A percentile compares a stretch with the other conserved stretches of the same genome.
Evolutionary conservation across 2,329 filamentous ascomycete genomes (phyloP).

Genomic region (Colletotrichum endophyticum): DNA sequence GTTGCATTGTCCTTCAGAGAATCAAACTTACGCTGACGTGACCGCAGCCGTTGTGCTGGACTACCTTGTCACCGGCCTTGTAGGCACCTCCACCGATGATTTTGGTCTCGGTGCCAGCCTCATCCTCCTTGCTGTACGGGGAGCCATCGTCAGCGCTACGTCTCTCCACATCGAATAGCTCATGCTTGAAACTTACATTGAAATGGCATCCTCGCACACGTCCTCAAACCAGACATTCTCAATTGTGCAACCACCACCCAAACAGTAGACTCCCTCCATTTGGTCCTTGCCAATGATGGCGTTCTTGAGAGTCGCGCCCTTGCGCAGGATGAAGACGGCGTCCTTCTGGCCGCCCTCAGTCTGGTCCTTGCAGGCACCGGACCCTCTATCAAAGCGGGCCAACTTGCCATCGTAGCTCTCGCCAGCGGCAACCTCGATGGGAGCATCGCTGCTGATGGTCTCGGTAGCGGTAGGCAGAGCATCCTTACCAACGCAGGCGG

Average conservation of each 20-base stretch:
- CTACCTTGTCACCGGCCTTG: constrained; percentile 47
- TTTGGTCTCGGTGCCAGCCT: constrained; percentile 11
- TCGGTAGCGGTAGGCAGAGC: constrained; percentile 31
- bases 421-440: constrained; percentile 35
- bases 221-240: constrained; percentile 31
- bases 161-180: background rate
- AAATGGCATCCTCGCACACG: constrained; percentile 30
- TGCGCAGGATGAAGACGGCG: constrained; percentile 45
- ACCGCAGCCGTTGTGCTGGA: constrained; percentile 53
- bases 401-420: constrained; percentile 36
- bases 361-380: constrained; percentile 44
- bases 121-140: constrained; percentile 12
- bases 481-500: constrained; percentile 28
- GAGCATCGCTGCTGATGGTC: constrained; percentile 28
- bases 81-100: constrained; percentile 47
- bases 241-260: constrained; percentile 28
- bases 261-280: constrained; percentile 32
- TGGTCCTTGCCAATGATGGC: constrained; percentile 48
- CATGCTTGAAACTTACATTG: constrained; percentile 13
- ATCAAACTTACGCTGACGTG: constrained; percentile 36
- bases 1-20: background rate
- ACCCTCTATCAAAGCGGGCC: constrained; percentile 43
- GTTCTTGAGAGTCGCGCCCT: constrained; percentile 49
- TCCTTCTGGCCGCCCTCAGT: constrained; percentile 47
- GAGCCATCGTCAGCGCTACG: background rate